Base-by-base conservation (phyloP, 495 filamentous ascomycete genomes). In the Apiosordaria backusii region DNA sequence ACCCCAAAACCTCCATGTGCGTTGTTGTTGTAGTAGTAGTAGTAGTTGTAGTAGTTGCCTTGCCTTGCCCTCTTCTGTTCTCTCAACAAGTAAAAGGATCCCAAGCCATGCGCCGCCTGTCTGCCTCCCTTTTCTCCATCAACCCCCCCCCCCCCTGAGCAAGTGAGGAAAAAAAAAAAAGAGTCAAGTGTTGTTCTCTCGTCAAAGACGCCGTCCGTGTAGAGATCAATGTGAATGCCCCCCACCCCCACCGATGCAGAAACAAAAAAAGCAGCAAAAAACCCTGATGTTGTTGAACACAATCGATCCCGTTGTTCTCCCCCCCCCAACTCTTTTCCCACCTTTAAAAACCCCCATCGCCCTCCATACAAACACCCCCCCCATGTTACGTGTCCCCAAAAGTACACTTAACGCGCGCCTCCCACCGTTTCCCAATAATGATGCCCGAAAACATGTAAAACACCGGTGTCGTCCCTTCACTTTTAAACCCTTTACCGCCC, bases 101-200 rank as follows among this genome's bases (percentile, higher is more conserved):
- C 50, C 50, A 53, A 18, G 50, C 50, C 50, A 21, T 53, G 50
- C 50, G 50, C 50, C 50, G 16, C 10, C 55, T 23, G 2, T 25
- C 13, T 59, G 25, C 57, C 57, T 13, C 26, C 24, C 57, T 26
- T 13, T 16, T 26, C 22, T 13, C 4, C 2, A 27, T 9, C 16
- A 55, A 7, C 18, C 18, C 16, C 53, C 1, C 53, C 53, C 4
- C 0, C 53, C 53, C 19, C 53, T 13, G 16, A n/a, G 3, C 6
- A 19, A 57, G 22, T 10, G 26, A 65, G 55, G 25, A 67, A 57
- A 50, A 59, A 35, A 57, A 62, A 57, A 67, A 26, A 23, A 63
- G 21, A 63, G 19, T 52, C 61, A 50, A 40, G n/a, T 29, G n/a
- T 29, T 57, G 57, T 18, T 29, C 27, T 29, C 27, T 18, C 16